These are phyloP conservation scores for Aspergillus affinis DNA, from an alignment of 495 filamentous ascomycete species.

Conservation along the genomic window DNA sequence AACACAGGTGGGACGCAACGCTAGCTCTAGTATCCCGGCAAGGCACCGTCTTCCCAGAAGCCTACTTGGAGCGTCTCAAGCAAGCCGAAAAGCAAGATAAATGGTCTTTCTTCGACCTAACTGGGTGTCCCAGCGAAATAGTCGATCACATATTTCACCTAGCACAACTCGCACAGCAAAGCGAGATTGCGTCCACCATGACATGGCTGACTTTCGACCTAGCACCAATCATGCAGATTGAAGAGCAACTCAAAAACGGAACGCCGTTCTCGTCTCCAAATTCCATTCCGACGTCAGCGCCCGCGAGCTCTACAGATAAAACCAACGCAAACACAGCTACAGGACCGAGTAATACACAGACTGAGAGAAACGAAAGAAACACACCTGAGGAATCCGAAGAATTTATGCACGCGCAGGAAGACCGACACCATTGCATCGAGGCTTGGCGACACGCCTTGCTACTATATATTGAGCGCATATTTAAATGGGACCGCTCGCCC, in stretches of 20 bases:
- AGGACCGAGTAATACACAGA: background rate
- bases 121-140: slow-evolving; percentile 25
- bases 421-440: slow-evolving; percentile 30
- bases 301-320: background rate
- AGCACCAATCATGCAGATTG: slow-evolving; percentile 19
- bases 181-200: slow-evolving; percentile 25
- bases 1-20: slow-evolving; percentile 30
- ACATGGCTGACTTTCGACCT: slow-evolving; percentile 28
- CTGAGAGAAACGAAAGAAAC: slow-evolving; percentile 2
- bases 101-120: slow-evolving; percentile 31
- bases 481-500: slow-evolving; percentile 18
- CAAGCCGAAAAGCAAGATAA: slow-evolving; percentile 15
- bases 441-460: slow-evolving; percentile 32
- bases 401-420: slow-evolving; percentile 24
- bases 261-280: background rate
- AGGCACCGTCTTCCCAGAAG: slow-evolving; percentile 20
- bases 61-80: slow-evolving; percentile 18
- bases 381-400: slow-evolving; percentile 7
- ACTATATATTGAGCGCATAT: slow-evolving; percentile 29
- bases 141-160: slow-evolving; percentile 22
- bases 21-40: slow-evolving; percentile 27
- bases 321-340: background rate
- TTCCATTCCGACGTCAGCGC: background rate
- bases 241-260: slow-evolving; percentile 15
- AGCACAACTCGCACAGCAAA: slow-evolving; percentile 21